Evolutionary conservation across 164 flowering plant species (phyloP).

Genomic region (Kalanchoe fedtschenkoi): DNA sequence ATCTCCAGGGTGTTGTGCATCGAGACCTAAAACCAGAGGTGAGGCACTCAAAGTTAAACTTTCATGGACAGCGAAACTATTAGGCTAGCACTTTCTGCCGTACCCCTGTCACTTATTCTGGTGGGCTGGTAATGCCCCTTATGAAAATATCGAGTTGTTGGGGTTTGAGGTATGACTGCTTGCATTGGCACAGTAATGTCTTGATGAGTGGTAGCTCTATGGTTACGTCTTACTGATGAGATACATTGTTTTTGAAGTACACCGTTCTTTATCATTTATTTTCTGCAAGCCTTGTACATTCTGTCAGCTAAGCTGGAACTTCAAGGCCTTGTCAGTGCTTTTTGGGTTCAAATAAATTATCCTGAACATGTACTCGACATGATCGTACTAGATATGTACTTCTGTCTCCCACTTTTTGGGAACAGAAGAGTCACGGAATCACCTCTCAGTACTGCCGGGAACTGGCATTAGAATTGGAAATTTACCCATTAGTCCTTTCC

Average conservation of each 20-base stretch:
- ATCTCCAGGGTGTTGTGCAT: conserved; percentile 74
- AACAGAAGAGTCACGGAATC: no score
- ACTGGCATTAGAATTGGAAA: neutral
- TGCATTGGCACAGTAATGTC: no score
- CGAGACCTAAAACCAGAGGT: conserved; percentile 83
- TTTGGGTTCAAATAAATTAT: neutral
- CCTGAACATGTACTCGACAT: neutral
- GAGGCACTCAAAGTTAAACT: neutral
- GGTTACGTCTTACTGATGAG: neutral
- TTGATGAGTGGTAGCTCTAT: no score
- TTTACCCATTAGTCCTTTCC: no score
- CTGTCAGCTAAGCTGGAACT: neutral
- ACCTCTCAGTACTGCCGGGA: neutral
- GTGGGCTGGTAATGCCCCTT: no score
- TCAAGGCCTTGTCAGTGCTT: neutral
- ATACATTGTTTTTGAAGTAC: neutral
- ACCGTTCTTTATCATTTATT: neutral
- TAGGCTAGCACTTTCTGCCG: no score
- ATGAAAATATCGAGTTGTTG: no score
- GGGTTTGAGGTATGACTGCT: no score
- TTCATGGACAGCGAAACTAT: neutral
- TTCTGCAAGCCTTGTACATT: neutral
- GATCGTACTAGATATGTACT: no score
- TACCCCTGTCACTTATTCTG: no score
- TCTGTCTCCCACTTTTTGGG: no score